Evolutionary conservation across 2,329 filamentous ascomycete species (phyloP).

Genomic region (Paecilomyces niveus): DNA sequence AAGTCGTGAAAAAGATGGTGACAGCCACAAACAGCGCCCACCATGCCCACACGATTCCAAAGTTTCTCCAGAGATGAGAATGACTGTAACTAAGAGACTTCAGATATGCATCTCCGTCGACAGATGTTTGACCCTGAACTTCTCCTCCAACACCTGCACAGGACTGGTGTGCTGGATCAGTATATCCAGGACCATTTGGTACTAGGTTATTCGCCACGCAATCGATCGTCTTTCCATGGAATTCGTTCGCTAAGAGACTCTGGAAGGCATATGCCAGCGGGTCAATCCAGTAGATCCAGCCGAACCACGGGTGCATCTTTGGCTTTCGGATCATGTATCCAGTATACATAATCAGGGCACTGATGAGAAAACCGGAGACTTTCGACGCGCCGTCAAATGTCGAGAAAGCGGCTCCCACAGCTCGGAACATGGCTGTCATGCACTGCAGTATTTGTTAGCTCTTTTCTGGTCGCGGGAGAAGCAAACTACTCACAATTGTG

Average conservation of each 20-base stretch:
- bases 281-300: slow-evolving; percentile 38
- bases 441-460: slow-evolving; percentile 24
- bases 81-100: slow-evolving; percentile 47
- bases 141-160: slow-evolving; percentile 56
- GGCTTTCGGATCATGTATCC: slow-evolving; percentile 41
- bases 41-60: slow-evolving; percentile 57
- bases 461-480: background rate
- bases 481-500: slow-evolving; percentile 39
- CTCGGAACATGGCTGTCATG: slow-evolving; percentile 54
- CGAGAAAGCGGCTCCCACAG: slow-evolving; percentile 48
- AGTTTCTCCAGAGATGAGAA: slow-evolving; percentile 52
- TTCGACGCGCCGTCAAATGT: slow-evolving; percentile 57
- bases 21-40: slow-evolving; percentile 54
- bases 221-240: slow-evolving; percentile 26
- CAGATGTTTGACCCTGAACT: slow-evolving; percentile 37
- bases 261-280: slow-evolving; percentile 34
- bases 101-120: slow-evolving; percentile 56
- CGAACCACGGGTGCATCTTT: slow-evolving; percentile 48
- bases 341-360: slow-evolving; percentile 31
- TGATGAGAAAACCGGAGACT: slow-evolving; percentile 33
- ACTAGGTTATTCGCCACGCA: slow-evolving; percentile 30
- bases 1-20: slow-evolving; percentile 51
- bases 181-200: slow-evolving; percentile 24
- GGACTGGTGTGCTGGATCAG: slow-evolving; percentile 19
- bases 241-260: slow-evolving; percentile 30